These are phyloP conservation scores for Corchorus olitorius DNA, from an alignment of 345 rosid genomes.

Conservation along the genomic window DNA sequence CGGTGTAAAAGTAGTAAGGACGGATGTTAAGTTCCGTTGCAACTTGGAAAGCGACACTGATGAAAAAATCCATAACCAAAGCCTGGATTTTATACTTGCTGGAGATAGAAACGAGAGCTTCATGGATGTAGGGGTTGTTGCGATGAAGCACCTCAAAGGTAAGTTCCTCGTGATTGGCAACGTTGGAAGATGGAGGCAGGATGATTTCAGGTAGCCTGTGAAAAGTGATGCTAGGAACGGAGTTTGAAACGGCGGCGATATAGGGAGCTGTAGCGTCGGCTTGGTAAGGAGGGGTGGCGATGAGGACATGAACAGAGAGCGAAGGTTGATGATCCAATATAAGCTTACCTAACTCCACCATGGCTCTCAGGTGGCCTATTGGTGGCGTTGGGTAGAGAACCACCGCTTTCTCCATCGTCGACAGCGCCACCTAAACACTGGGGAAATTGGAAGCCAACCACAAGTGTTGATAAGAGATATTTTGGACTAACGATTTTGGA, in stretches of 20 bases:
- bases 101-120: constrained; percentile 24
- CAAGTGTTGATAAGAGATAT: neutral
- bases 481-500: no score
- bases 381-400: constrained; percentile 31
- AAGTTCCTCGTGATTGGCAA: constrained; percentile 27
- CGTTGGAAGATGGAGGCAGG: constrained; percentile 31
- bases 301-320: constrained; percentile 21
- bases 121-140: constrained; percentile 27
- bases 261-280: constrained; percentile 15
- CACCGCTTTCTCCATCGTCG: constrained; percentile 15
- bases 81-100: constrained; percentile 23
- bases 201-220: constrained; percentile 43
- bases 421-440: neutral
- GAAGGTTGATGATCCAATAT: constrained; percentile 26
- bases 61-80: constrained; percentile 35
- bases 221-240: constrained; percentile 46
- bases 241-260: constrained; percentile 24
- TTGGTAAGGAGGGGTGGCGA: constrained; percentile 16
- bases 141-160: constrained; percentile 22
- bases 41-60: constrained; percentile 26
- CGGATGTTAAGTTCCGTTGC: constrained; percentile 28
- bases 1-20: constrained; percentile 34
- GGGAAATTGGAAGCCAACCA: neutral
- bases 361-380: constrained; percentile 34
- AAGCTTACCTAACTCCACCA: constrained; percentile 40